phyloP scores from a whole-genome alignment of 805 yeast genomes.

The Saturnispora saitoi region DNA sequence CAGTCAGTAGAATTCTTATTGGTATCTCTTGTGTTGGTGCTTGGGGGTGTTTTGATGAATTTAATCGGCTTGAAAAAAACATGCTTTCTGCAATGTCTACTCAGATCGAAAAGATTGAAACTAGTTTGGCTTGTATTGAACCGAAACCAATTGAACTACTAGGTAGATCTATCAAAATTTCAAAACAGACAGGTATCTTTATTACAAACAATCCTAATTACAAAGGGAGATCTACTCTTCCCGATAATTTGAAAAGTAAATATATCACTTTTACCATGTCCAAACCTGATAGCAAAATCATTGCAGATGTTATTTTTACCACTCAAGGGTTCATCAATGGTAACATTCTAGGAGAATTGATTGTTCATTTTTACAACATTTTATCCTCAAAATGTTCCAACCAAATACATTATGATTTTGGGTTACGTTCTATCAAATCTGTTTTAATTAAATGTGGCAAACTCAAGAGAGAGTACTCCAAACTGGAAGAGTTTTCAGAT shows the following conservation, averaged over 20 bases:
- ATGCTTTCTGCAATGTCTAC: constrained; percentile 81
- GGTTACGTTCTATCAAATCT: constrained; percentile 71
- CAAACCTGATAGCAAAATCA: constrained; percentile 58
- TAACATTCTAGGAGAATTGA: constrained; percentile 31
- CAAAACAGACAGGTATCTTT: constrained; percentile 58
- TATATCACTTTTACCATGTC: constrained; percentile 72
- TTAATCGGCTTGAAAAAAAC: constrained; percentile 65
- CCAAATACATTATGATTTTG: constrained; percentile 85
- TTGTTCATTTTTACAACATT: constrained; percentile 47
- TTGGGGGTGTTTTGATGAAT: constrained; percentile 97
- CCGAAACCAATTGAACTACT: constrained; percentile 32
- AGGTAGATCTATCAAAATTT: constrained; percentile 33
- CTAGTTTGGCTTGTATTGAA: constrained; percentile 30
- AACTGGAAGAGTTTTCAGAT: neutral
- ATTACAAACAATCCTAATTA: constrained; percentile 90
- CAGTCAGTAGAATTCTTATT: constrained; percentile 65
- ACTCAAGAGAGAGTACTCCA: constrained; percentile 20
- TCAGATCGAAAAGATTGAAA: constrained; percentile 64
- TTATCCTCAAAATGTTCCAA: constrained; percentile 35
- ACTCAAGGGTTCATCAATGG: constrained; percentile 63
- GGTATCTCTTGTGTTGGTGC: constrained; percentile 82
- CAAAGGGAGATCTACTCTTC: constrained; percentile 72
- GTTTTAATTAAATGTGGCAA: constrained; percentile 52
- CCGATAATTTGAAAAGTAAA: constrained; percentile 75
- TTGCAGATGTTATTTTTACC: constrained; percentile 62